Percentiles rank a stretch among this genome's conserved stretches.
phyloP scores from a whole-genome alignment of 1,284 basidiomycete genomes.

The Ganoderma boninense region DNA sequence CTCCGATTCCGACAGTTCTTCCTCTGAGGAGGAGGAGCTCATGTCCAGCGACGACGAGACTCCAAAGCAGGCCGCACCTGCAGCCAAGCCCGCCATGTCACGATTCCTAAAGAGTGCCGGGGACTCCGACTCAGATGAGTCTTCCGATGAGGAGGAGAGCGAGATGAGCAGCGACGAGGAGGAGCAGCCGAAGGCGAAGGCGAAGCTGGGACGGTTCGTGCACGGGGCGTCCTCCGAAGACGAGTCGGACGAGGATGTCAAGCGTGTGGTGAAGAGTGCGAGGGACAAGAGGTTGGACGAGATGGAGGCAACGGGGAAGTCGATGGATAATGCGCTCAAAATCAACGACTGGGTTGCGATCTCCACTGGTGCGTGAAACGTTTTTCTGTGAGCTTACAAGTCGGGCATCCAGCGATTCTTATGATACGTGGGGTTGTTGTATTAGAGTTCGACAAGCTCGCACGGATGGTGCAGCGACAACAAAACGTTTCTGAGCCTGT shows the following conservation, averaged over 20 bases:
- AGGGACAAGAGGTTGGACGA: slow-evolving; percentile 89
- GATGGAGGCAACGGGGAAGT: slow-evolving; percentile 89
- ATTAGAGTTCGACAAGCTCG: slow-evolving; percentile 95
- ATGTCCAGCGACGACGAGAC: slow-evolving; percentile 79
- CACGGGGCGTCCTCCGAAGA: slow-evolving; percentile 67
- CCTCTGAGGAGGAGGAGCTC: slow-evolving; percentile 80
- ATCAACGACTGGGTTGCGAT: slow-evolving; percentile 98
- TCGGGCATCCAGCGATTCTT: slow-evolving; percentile 5
- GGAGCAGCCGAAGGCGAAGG: slow-evolving; percentile 47
- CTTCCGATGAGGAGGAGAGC: slow-evolving; percentile 51
- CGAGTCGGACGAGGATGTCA: slow-evolving; percentile 76
- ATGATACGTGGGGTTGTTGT: background rate
- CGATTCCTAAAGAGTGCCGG: slow-evolving; percentile 73
- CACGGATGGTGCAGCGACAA: slow-evolving; percentile 90
- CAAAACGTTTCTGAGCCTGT: slow-evolving; percentile 88
- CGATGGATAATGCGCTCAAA: slow-evolving; percentile 94
- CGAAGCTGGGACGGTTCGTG: slow-evolving; percentile 50
- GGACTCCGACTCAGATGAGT: slow-evolving; percentile 52
- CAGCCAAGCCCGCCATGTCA: slow-evolving; percentile 74
- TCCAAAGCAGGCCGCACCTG: slow-evolving; percentile 54
- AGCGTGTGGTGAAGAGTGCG: slow-evolving; percentile 83
- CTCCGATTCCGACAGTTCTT: slow-evolving; percentile 80
- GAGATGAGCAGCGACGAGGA: slow-evolving; percentile 45
- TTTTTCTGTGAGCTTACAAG: slow-evolving; percentile 4
- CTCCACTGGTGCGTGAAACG: slow-evolving; percentile 71